Evolutionary conservation across 1,284 basidiomycete genomes (phyloP).

Genomic region (Boletus sp.): DNA sequence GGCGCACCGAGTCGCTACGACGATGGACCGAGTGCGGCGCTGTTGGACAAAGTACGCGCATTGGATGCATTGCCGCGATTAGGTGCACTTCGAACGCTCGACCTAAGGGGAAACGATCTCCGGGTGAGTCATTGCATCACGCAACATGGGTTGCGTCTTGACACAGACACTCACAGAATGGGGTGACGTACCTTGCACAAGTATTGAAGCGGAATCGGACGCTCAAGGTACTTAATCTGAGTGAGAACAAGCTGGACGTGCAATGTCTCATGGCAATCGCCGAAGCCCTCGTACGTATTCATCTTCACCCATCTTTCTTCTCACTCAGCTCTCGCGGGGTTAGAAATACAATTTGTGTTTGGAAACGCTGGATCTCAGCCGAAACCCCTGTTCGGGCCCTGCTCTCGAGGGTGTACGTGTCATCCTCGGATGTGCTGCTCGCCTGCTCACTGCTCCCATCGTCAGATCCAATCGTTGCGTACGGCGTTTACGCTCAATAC

Average conservation of each 20-base stretch:
- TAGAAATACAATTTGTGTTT: conserved; percentile 95
- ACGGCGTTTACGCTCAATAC: conserved; percentile 94
- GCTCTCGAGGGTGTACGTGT: conserved; percentile 78
- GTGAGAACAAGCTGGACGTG: conserved; percentile 92
- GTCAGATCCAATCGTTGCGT: conserved; percentile 84
- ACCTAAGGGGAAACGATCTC: conserved; percentile 92
- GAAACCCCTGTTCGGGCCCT: conserved; percentile 93
- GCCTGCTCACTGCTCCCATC: background rate
- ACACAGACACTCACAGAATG: conserved; percentile 50
- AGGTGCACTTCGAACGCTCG: conserved; percentile 86
- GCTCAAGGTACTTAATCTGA: conserved; percentile 90
- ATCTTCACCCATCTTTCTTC: background rate
- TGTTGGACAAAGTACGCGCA: conserved; percentile 80
- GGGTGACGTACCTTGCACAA: conserved; percentile 90
- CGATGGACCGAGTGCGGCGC: conserved; percentile 70
- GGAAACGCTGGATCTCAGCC: conserved; percentile 92
- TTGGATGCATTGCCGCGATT: conserved; percentile 84
- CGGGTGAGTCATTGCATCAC: conserved; percentile 55
- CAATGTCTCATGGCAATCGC: conserved; percentile 81
- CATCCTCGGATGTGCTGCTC: background rate
- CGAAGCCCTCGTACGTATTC: conserved; percentile 77
- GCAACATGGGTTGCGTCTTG: background rate
- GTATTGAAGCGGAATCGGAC: conserved; percentile 96
- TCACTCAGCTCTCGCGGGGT: background rate
- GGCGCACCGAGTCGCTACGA: conserved; percentile 32